Evolutionary conservation across 176 grass and related monocot genomes (phyloP).

Genomic region (Urochloa ruziziensis): DNA sequence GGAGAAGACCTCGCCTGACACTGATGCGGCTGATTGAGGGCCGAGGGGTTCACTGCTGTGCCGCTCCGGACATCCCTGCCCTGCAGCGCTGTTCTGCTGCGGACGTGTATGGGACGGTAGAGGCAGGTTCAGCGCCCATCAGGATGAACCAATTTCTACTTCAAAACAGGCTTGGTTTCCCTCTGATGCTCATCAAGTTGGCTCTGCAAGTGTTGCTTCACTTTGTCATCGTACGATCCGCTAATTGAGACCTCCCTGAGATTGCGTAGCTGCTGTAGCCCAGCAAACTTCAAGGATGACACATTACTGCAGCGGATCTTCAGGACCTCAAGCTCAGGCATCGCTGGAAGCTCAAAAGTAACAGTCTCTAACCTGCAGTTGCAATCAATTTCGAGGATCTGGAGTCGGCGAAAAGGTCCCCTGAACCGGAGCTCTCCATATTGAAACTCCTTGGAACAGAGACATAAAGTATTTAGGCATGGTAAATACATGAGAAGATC

Average conservation of each 20-base stretch:
- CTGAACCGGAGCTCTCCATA: not conserved
- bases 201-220: not conserved
- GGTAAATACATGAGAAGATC: rapidly evolving
- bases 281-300: not conserved
- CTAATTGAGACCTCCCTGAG: not conserved
- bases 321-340: not conserved
- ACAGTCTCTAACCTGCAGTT: not conserved
- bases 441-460: not conserved
- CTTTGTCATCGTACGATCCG: not conserved
- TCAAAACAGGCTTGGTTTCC: not conserved
- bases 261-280: not conserved
- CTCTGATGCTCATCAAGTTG: not conserved
- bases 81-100: no score
- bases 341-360: rapidly evolving
- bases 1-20: no score
- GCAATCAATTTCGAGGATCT: not conserved
- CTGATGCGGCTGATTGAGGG: no score
- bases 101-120: no score
- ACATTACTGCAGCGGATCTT: not conserved
- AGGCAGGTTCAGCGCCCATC: not conserved
- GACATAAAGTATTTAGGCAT: not conserved
- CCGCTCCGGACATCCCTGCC: no score
- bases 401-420: not conserved
- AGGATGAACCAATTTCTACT: not conserved
- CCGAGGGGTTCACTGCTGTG: no score